Base-by-base conservation (phyloP, 139 green algal species). In the Parachlorella kessleri region DNA sequence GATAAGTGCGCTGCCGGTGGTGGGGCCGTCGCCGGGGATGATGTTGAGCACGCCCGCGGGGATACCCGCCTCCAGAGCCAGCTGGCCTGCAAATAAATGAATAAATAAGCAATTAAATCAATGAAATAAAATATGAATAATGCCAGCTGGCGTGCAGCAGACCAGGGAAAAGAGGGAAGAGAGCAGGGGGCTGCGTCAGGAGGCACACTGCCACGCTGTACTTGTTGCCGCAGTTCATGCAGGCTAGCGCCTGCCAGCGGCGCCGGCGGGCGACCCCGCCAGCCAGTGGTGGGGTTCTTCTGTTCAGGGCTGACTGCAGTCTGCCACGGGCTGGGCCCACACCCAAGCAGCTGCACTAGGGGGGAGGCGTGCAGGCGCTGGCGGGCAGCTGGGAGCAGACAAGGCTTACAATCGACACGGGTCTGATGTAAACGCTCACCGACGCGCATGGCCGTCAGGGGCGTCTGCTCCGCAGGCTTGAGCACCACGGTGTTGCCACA, bases 41-140 rank as follows among this genome's bases (percentile, higher is more conserved):
- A 96, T 74, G 80, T 96, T 96, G 80, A 96, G 64, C n/a, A 93
- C 86, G 37, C 92, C 91, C 9, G 81, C 65, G 2, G 92, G 92
- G 23, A 95, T 32, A 37, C 92, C 91, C 24, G 91, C 91, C 84
- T 93, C 91, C 67, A 90, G 64, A 14, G 83, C 84, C 35, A 95
- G 83, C 85, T 90, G 73, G n/a, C 83, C n/a, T n/a, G n/a, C n/a
- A n/a, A n/a, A 89, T 63, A n/a, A n/a, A n/a, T n/a, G n/a, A n/a
- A 21, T 63, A 28, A 21, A 63, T 63, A 21, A 28, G 53, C 18
- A 63, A 21, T 63, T 63, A 21, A n/a, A n/a, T n/a, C n/a, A n/a
- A n/a, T n/a, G 53, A 63, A 63, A 28, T 14, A 63, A 21, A 21
- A 63, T 14, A 21, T 14, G 53, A 21, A 63, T 63, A 21, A 28